Percentiles rank a stretch among this genome's conserved stretches.
These are phyloP conservation scores for Talaromyces albobiverticillius DNA, from an alignment of 2,329 filamentous ascomycete species.

Conservation along the genomic window DNA sequence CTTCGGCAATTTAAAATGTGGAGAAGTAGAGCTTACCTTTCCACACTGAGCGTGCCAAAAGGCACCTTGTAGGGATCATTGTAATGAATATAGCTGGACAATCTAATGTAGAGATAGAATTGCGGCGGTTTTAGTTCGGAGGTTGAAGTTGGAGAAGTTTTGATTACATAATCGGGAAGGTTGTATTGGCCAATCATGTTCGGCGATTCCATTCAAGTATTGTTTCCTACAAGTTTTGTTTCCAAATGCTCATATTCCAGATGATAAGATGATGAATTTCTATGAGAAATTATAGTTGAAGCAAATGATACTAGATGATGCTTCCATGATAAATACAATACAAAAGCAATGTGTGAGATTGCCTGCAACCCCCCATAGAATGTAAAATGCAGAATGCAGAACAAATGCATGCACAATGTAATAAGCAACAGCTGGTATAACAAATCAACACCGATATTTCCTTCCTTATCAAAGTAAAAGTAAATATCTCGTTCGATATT, in stretches of 20 bases:
- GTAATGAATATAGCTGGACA: background rate
- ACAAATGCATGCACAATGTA: no score
- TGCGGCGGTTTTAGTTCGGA: background rate
- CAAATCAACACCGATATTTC: background rate
- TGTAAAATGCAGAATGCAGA: background rate
- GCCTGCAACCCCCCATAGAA: constrained; percentile 9
- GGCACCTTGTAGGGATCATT: constrained; percentile 68
- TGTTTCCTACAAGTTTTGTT: background rate
- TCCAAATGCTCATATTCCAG: no score
- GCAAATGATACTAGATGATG: no score
- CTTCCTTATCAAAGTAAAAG: background rate
- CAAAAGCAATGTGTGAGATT: background rate
- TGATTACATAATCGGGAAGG: constrained; percentile 1
- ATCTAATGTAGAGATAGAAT: background rate
- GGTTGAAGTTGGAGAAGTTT: background rate
- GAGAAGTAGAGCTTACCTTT: constrained; percentile 60
- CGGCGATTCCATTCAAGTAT: background rate
- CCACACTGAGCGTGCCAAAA: constrained; percentile 78
- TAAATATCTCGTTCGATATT: background rate
- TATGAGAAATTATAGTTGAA: no score
- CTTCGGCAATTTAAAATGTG: background rate
- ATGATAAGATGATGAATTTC: no score
- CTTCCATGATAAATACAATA: constrained; percentile 3
- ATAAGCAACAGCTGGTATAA: background rate
- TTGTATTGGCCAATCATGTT: background rate